A percentile compares a stretch with the other conserved stretches of the same genome.
phyloP scores from a whole-genome alignment of 176 grass and related monocot genomes.

The Themeda triandra region DNA sequence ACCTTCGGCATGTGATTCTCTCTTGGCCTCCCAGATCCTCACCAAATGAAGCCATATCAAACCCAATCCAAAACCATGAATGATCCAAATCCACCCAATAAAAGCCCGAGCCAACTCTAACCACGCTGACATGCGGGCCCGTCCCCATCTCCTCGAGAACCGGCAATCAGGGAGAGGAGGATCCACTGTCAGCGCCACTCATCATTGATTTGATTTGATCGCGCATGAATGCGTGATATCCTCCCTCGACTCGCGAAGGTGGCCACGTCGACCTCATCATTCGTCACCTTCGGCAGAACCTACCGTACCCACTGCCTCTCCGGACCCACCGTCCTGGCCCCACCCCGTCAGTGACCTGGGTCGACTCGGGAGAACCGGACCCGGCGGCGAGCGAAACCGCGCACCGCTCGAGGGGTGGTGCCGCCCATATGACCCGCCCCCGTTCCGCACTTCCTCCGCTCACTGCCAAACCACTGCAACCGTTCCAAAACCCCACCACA shows the following conservation, averaged over 20 bases:
- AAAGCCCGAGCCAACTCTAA: background rate
- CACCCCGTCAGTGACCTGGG: background rate
- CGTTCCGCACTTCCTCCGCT: background rate
- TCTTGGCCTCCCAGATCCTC: background rate
- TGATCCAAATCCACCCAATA: background rate
- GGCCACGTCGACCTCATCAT: background rate
- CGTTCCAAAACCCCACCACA: constrained; percentile 18
- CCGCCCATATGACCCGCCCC: background rate
- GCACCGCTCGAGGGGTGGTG: background rate
- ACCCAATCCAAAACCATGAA: background rate
- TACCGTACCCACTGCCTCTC: rapidly evolving
- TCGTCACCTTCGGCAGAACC: background rate
- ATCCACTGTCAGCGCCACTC: background rate
- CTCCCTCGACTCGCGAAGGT: too few relatives aligned
- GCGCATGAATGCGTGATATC: background rate
- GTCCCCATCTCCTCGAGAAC: background rate
- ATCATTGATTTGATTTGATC: background rate
- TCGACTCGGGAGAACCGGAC: background rate
- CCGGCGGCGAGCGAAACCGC: background rate
- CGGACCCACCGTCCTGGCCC: background rate
- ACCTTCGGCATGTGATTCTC: background rate
- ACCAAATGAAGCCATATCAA: background rate
- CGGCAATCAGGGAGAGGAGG: background rate
- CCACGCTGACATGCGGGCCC: background rate
- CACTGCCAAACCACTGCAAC: background rate